Evolutionary conservation across 805 yeast species (phyloP), one percentile per base, ranked within the genome.

Genomic region (Starmera caribaea): DNA sequence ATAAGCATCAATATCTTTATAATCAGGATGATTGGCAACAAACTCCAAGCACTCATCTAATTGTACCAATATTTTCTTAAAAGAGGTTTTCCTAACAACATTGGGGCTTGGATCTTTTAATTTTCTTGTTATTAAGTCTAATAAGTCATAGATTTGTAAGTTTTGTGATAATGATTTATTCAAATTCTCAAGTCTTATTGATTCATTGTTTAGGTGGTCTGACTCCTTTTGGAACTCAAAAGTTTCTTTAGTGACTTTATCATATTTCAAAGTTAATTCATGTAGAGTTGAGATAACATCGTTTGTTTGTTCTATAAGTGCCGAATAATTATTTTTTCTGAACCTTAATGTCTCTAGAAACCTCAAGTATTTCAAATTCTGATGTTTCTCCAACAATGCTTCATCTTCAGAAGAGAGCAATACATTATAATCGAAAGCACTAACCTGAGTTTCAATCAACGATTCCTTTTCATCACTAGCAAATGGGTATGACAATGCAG

Each of bases 71-170:
- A 78, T 64, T 3, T 66, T 62, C 16, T 61, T 62, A 60, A 85
- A 85, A 10, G 73, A 67, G 16, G 71, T 68, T 41, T 71, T 69
- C 35, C 74, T 68, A 4, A 88, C 88, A 30, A 81, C 69, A 35
- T 67, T 70, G n/a, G 81, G 73, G 1, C 85, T 86, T 3, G 85
- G 79, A 21, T 77, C 71, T 46, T 87, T 81, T 44, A 90, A 69
- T 33, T 70, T 68, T 41, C 76, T 71, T 30, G 85, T 80, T 32
- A 86, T 79, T 3, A 72, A 63, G 39, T 87, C 95, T 39, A 90
- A 63, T 16, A 74, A 66, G 46, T 82, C 88, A 55, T 86, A 89
- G 39, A 76, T 68, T 15, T 65, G 57, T 41, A 90, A 66, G 37
- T 74, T 69, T 1, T 49, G 38, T 15, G 69, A 63, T 17, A 86